Conservation (phyloP, 2,329 filamentous ascomycete genomes). For the Exophiala mesophila region DNA sequence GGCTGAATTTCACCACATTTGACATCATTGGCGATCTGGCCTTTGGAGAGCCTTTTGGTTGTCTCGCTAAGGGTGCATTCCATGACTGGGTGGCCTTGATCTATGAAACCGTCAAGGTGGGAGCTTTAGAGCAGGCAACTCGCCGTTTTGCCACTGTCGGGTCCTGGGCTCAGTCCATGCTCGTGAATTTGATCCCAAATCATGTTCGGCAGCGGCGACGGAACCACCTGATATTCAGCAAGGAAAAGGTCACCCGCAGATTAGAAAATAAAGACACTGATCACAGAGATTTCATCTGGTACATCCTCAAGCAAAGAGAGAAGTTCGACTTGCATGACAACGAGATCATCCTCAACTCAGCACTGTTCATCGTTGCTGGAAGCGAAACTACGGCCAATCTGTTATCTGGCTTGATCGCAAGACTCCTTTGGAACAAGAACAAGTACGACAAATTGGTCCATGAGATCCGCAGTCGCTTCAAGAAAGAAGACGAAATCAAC, state of each 20-base stretch:
- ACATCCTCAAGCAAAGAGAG: conserved; percentile 36
- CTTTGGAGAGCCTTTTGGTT: conserved; percentile 32
- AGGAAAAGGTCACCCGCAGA: conserved; percentile 8
- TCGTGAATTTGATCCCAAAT: conserved; percentile 7
- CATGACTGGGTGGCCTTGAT: conserved; percentile 32
- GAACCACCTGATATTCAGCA: conserved; percentile 2
- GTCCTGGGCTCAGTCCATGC: conserved; percentile 1
- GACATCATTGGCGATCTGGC: conserved; percentile 29
- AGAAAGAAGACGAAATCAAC: conserved; percentile 29
- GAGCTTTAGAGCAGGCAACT: conserved; percentile 25
- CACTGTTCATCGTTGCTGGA: conserved; percentile 25
- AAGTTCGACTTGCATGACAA: conserved; percentile 20
- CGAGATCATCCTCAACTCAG: conserved; percentile 15
- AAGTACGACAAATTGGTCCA: conserved; percentile 22
- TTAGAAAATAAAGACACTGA: conserved; percentile 8
- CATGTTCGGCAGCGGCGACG: not conserved
- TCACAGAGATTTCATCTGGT: conserved; percentile 18
- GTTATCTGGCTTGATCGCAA: conserved; percentile 25
- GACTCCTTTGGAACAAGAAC: conserved; percentile 25
- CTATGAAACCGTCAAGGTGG: conserved; percentile 21
- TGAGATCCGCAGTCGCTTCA: conserved; percentile 29
- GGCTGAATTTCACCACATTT: conserved; percentile 21
- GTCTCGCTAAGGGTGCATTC: conserved; percentile 27
- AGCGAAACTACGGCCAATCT: conserved; percentile 27
- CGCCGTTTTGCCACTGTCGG: conserved; percentile 24